Conservation (phyloP, 345 rosid species). For the Eucalyptus erythrocorys region DNA sequence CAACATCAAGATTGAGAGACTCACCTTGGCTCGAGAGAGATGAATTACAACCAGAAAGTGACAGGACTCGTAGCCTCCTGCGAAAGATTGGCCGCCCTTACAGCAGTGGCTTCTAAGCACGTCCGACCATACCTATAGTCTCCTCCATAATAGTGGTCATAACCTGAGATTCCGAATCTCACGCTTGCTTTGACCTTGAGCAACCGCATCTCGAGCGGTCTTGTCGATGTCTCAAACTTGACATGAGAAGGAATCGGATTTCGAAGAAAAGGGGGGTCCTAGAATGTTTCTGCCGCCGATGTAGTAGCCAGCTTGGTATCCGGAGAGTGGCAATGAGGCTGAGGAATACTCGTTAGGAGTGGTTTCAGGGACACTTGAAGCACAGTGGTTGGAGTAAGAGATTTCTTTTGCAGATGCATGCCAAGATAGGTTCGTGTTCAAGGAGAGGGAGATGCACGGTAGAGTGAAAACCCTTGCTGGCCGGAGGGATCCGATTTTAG, state of each 20-base stretch:
- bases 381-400: slow-evolving; percentile 13
- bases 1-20: slow-evolving; percentile 1
- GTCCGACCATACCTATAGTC: neutral
- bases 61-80: neutral
- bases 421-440: neutral
- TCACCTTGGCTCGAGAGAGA: neutral
- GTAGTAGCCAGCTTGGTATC: neutral
- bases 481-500: neutral
- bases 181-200: slow-evolving; percentile 2
- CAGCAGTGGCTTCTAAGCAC: neutral
- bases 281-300: neutral
- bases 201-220: slow-evolving; percentile 2
- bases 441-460: neutral
- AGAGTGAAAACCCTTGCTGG: neutral
- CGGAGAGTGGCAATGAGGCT: neutral
- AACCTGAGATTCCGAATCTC: neutral
- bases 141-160: neutral
- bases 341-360: neutral
- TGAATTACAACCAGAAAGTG: slow-evolving; percentile 20
- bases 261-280: neutral
- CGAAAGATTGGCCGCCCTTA: neutral
- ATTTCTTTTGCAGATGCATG: neutral
- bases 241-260: neutral
- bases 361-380: slow-evolving; percentile 7
- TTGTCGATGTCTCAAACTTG: neutral